Conservation (phyloP, 2,329 filamentous ascomycete genomes). For the Geosmithia morbida region DNA sequence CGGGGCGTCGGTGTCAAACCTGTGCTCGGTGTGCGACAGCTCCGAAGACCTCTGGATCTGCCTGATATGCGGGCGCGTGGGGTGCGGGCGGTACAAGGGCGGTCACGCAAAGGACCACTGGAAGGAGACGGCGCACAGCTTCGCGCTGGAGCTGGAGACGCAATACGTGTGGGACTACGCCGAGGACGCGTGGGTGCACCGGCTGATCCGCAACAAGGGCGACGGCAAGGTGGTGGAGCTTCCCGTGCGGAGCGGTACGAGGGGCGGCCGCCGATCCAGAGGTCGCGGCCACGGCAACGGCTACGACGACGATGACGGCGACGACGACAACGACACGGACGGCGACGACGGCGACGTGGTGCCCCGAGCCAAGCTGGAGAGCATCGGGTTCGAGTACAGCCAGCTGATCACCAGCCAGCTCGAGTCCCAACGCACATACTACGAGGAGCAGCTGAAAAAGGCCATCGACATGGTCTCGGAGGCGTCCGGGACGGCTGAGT, state of each 20-base stretch:
- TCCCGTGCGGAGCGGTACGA: conserved; percentile 35
- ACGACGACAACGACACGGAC: conserved; percentile 15
- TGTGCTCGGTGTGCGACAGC: conserved; percentile 72
- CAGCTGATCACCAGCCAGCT: conserved; percentile 87
- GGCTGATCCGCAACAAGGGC: conserved; percentile 84
- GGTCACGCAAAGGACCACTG: conserved; percentile 91
- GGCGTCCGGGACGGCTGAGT: conserved; percentile 53
- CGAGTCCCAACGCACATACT: conserved; percentile 85
- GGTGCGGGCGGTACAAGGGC: conserved; percentile 86
- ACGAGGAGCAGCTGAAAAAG: conserved; percentile 81
- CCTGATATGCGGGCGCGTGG: conserved; percentile 81
- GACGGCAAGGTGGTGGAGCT: conserved; percentile 87
- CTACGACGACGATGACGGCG: background rate
- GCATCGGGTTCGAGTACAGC: conserved; percentile 86
- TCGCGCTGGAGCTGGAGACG: conserved; percentile 81
- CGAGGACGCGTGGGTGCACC: conserved; percentile 89
- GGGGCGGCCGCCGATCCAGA: background rate
- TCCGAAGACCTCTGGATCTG: conserved; percentile 87
- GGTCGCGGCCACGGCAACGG: background rate
- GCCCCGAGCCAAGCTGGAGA: conserved; percentile 53
- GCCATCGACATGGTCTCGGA: conserved; percentile 78
- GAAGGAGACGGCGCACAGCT: conserved; percentile 79
- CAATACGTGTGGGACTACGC: conserved; percentile 98
- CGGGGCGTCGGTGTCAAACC: conserved; percentile 44
- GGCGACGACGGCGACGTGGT: conserved; percentile 49